A percentile compares a stretch with the other conserved stretches of the same genome.
Conservation (phyloP, 2,329 filamentous ascomycete species). For the Neophaeococcomyces aloes region DNA sequence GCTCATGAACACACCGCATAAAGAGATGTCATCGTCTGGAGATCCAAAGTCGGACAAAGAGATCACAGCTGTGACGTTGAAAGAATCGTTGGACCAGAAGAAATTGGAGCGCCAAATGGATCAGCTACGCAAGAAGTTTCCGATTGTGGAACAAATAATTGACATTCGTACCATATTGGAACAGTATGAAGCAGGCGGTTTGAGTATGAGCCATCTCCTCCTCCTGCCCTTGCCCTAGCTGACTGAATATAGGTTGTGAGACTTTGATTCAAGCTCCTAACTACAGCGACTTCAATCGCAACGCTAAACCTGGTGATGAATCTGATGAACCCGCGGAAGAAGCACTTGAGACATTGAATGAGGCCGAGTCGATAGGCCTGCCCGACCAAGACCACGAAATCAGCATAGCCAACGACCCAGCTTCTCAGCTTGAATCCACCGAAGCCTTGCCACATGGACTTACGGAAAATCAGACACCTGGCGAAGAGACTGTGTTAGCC, state of each 20-base stretch:
- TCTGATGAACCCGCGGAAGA: background rate
- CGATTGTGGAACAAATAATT: constrained; percentile 17
- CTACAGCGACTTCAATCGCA: constrained; percentile 6
- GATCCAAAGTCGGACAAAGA: constrained; percentile 1
- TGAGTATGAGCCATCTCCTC: constrained; percentile 13
- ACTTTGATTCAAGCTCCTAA: constrained; percentile 12
- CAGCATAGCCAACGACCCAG: background rate
- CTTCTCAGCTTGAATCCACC: background rate
- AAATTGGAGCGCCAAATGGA: constrained; percentile 16
- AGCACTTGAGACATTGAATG: background rate
- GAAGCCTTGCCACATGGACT: background rate
- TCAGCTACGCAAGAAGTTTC: constrained; percentile 4
- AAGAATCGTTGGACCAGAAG: constrained; percentile 18
- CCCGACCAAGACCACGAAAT: background rate
- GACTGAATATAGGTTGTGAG: constrained; percentile 14
- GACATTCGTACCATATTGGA: constrained; percentile 16
- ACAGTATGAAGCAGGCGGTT: constrained; percentile 16
- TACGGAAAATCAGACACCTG: background rate
- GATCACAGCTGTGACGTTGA: constrained; percentile 15
- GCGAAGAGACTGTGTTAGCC: background rate
- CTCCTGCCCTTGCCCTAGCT: background rate
- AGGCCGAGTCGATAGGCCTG: background rate
- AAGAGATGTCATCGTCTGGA: constrained; percentile 7
- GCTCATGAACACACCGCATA: constrained; percentile 18
- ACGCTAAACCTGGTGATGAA: constrained; percentile 3